Conservation (phyloP, 768 basidiomycete species). For the Favolaschia claudopus region DNA sequence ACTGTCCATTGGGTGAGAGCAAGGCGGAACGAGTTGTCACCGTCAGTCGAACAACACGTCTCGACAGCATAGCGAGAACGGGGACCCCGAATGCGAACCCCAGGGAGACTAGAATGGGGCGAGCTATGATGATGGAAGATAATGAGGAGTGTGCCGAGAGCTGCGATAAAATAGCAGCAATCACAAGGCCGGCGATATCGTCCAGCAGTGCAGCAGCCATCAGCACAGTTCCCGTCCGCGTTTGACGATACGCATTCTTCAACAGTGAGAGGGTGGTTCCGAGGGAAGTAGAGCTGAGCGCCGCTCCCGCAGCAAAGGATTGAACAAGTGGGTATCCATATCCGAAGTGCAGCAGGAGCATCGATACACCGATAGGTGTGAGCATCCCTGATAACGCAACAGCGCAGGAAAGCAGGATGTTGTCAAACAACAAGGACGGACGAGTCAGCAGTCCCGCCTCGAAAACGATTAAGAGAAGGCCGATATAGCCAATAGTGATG, state of each 20-base stretch:
- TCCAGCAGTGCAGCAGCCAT: slow-evolving; percentile 71
- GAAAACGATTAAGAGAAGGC: slow-evolving; percentile 60
- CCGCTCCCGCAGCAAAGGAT: slow-evolving; percentile 68
- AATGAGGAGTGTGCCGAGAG: slow-evolving; percentile 35
- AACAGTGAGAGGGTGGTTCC: slow-evolving; percentile 74
- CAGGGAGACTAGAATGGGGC: slow-evolving; percentile 63
- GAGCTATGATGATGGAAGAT: slow-evolving; percentile 46
- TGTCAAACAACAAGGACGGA: slow-evolving; percentile 50
- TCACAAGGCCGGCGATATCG: slow-evolving; percentile 68
- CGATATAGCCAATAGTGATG: slow-evolving; percentile 51
- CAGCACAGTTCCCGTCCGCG: slow-evolving; percentile 62
- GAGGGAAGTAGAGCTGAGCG: slow-evolving; percentile 68
- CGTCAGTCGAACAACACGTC: slow-evolving; percentile 2
- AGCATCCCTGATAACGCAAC: slow-evolving; percentile 62
- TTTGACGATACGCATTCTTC: slow-evolving; percentile 53
- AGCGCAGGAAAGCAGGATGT: slow-evolving; percentile 54
- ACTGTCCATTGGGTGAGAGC: slow-evolving; percentile 26
- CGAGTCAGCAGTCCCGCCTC: slow-evolving; percentile 68
- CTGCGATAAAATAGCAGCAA: slow-evolving; percentile 59
- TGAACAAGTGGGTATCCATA: slow-evolving; percentile 52
- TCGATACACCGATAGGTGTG: slow-evolving; percentile 57
- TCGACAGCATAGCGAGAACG: slow-evolving; percentile 35
- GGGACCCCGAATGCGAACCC: slow-evolving; percentile 54
- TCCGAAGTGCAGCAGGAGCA: slow-evolving; percentile 50
- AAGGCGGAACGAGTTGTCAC: slow-evolving; percentile 6